Evolutionary conservation across 1,139 yeast species (phyloP).

Genomic region (Debaryomyces fabryi): DNA sequence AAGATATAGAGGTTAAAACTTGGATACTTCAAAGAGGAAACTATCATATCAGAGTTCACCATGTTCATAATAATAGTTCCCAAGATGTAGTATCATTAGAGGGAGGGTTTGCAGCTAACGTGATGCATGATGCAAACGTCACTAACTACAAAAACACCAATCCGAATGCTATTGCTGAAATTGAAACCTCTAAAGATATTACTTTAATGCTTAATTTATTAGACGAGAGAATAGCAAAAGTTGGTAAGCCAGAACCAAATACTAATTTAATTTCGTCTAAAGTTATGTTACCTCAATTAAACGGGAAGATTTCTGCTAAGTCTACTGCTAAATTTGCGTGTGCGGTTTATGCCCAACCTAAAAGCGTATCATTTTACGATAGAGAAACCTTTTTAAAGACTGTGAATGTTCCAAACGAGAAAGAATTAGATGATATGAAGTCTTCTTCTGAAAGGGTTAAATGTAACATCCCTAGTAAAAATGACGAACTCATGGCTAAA

Average conservation of each 20-base stretch:
- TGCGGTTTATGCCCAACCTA: not conserved
- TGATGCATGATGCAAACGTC: not conserved
- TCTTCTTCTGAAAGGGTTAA: not conserved
- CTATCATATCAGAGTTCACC: constrained; percentile 27
- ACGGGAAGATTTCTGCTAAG: constrained; percentile 7
- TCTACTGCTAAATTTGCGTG: constrained; percentile 4
- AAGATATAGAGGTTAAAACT: constrained; percentile 17
- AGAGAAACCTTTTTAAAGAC: not conserved
- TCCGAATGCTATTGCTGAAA: constrained; percentile 9
- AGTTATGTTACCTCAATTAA: constrained; percentile 12
- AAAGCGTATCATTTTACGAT: not conserved
- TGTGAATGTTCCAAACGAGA: not conserved
- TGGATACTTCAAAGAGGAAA: constrained; percentile 22
- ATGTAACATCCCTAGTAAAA: not conserved
- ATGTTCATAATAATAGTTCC: constrained; percentile 15
- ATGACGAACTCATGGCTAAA: not conserved
- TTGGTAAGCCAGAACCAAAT: constrained; percentile 26
- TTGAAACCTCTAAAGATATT: constrained; percentile 10
- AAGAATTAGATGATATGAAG: not conserved
- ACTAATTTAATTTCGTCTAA: constrained; percentile 22
- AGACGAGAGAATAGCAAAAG: constrained; percentile 14
- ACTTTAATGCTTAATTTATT: constrained; percentile 14
- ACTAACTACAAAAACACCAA: constrained; percentile 14
- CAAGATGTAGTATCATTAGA: constrained; percentile 19
- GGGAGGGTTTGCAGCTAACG: constrained; percentile 15